A percentile compares a stretch with the other conserved stretches of the same genome.
Conservation (phyloP, 208 protist species). For the Leishmania tarentolae region DNA sequence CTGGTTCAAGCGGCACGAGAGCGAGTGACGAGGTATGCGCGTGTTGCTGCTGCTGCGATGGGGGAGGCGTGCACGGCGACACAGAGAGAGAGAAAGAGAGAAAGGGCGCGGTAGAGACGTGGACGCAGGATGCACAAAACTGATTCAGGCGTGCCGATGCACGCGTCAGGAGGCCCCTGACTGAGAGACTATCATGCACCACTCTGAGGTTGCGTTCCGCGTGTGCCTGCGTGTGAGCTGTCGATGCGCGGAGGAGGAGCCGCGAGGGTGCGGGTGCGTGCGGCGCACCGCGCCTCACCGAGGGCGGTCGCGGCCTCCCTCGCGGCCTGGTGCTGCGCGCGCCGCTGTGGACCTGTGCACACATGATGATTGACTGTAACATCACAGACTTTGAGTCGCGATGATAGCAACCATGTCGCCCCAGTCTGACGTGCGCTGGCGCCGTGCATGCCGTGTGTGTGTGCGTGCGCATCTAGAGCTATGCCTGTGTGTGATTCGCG, state of each 20-base stretch:
- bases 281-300: too few species aligned
- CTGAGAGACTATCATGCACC: conserved; percentile 12
- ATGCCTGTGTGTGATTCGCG: neutral
- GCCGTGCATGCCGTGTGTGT: neutral
- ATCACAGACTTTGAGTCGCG: conserved; percentile 9
- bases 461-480: neutral
- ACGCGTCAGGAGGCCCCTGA: conserved; percentile 18
- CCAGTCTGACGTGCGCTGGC: conserved; percentile 6
- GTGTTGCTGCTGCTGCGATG: neutral
- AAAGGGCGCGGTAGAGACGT: neutral
- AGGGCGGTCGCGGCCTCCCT: neutral
- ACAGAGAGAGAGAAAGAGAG: neutral
- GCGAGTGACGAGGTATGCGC: neutral
- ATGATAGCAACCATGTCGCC: conserved; percentile 12
- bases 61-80: neutral
- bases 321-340: neutral
- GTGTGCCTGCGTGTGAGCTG: neutral
- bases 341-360: neutral
- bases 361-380: conserved; percentile 14
- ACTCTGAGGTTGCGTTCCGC: conserved; percentile 6
- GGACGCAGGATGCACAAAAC: conserved; percentile 23
- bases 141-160: conserved; percentile 19
- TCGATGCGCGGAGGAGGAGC: neutral
- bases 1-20: conserved; percentile 28
- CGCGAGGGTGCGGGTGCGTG: too few species aligned